Evolutionary conservation across 1,139 yeast genomes (phyloP).

Genomic region (Sugiyamaella novakii): DNA sequence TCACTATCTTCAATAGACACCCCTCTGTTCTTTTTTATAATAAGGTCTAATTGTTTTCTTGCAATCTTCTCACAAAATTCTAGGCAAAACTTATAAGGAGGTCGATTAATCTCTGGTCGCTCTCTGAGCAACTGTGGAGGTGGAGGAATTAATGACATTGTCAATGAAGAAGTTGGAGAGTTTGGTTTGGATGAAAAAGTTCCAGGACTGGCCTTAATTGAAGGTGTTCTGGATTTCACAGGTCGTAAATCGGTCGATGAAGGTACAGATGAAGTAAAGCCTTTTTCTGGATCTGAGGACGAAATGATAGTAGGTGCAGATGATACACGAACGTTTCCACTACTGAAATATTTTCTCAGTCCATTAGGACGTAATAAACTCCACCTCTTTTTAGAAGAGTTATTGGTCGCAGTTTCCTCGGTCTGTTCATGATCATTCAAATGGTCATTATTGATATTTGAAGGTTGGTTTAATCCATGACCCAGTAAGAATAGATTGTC

Average conservation of each 20-base stretch:
- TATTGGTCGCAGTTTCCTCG: conserved; percentile 4
- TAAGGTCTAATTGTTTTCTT: conserved; percentile 28
- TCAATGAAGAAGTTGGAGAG: conserved; percentile 23
- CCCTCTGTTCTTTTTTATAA: conserved; percentile 22
- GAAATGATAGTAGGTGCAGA: neutral
- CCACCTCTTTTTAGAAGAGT: conserved; percentile 25
- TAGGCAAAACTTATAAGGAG: conserved; percentile 34
- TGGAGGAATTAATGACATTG: conserved; percentile 38
- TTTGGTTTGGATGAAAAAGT: conserved; percentile 1
- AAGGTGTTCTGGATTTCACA: conserved; percentile 6
- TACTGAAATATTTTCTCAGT: conserved; percentile 24
- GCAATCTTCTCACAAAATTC: conserved; percentile 32
- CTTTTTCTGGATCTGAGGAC: neutral
- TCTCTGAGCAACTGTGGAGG: conserved; percentile 38
- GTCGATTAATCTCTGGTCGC: conserved; percentile 36
- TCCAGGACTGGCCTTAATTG: conserved; percentile 4
- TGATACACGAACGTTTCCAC: conserved; percentile 2
- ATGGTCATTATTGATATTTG: conserved; percentile 1
- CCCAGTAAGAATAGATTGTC: conserved; percentile 18
- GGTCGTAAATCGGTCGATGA: conserved; percentile 13
- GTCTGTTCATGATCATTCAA: neutral
- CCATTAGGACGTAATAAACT: conserved; percentile 19
- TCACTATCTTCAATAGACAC: conserved; percentile 1
- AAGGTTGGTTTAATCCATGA: neutral
- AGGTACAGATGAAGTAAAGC: neutral